Conservation (phyloP, 768 basidiomycete genomes). For the Pluteus cervinus region DNA sequence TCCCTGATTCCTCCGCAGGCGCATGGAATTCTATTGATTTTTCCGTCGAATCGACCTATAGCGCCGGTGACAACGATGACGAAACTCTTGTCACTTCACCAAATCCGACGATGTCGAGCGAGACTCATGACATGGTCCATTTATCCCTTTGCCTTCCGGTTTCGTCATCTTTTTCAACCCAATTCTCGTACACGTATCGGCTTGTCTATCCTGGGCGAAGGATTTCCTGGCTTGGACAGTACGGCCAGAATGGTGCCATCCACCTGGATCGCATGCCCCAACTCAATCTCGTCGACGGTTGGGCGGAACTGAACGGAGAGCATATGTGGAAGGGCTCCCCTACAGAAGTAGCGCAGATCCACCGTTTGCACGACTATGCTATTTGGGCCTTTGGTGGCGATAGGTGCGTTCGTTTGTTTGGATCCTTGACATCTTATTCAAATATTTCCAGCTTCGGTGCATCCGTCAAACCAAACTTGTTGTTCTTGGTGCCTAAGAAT, state of each 20-base stretch:
- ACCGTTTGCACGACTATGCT: slow-evolving; percentile 6
- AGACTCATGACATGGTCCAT: too few relatives aligned
- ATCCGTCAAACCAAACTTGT: too few relatives aligned
- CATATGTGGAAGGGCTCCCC: slow-evolving; percentile 4
- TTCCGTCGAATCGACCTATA: slow-evolving; percentile 4
- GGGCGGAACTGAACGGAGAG: slow-evolving; percentile 10
- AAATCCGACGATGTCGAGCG: too few relatives aligned
- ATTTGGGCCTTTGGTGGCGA: slow-evolving; percentile 16
- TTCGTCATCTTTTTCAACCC: slow-evolving; percentile 3
- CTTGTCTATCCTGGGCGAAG: slow-evolving; percentile 36
- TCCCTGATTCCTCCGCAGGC: slow-evolving; percentile 11
- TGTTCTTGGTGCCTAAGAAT: slow-evolving; percentile 9
- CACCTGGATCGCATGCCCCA: slow-evolving; percentile 11
- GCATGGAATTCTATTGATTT: slow-evolving; percentile 33
- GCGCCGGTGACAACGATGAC: slow-evolving; percentile 1
- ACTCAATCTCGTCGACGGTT: slow-evolving; percentile 13
- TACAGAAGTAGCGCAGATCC: slow-evolving; percentile 12
- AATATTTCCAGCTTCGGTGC: too few relatives aligned
- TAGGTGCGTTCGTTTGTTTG: slow-evolving; percentile 11
- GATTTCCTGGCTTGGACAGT: slow-evolving; percentile 40
- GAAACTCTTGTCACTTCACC: background rate
- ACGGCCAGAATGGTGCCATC: slow-evolving; percentile 37
- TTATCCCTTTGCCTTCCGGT: slow-evolving; percentile 7
- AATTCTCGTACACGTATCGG: slow-evolving; percentile 44
- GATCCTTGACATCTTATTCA: background rate